Percentiles rank a stretch among this genome's conserved stretches.
Conservation (phyloP, 495 filamentous ascomycete genomes). For the Emericellopsis terricola region DNA sequence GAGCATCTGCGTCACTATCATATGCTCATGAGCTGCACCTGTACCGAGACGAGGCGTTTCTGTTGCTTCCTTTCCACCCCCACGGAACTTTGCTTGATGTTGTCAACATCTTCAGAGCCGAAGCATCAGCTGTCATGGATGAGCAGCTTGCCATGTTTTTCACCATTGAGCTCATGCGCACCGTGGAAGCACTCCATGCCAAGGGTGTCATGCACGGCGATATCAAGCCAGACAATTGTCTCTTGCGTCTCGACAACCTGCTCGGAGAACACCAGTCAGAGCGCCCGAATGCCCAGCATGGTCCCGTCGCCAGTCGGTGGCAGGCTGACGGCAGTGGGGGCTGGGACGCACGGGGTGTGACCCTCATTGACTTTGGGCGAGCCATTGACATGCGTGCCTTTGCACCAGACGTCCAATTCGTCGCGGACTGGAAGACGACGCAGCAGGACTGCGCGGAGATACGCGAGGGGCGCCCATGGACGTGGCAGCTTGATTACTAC, state of each 20-base stretch:
- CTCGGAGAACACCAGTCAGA: conserved; percentile 25
- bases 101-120: conserved; percentile 66
- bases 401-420: conserved; percentile 57
- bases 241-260: conserved; percentile 57
- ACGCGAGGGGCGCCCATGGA: conserved; percentile 83
- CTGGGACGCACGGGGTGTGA: conserved; percentile 65
- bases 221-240: conserved; percentile 86
- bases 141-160: conserved; percentile 90
- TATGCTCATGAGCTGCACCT: conserved; percentile 75
- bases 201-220: conserved; percentile 79
- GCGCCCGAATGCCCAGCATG: conserved; percentile 4
- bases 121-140: conserved; percentile 58
- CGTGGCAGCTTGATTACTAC: conserved; percentile 89
- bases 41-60: conserved; percentile 64
- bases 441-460: conserved; percentile 86
- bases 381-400: conserved; percentile 88
- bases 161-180: conserved; percentile 76
- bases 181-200: conserved; percentile 69
- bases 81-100: conserved; percentile 89
- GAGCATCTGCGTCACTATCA: conserved; percentile 58
- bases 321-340: conserved; percentile 50
- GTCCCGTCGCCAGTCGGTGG: conserved; percentile 37
- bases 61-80: conserved; percentile 71
- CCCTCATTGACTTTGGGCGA: conserved; percentile 87
- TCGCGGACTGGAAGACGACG: conserved; percentile 83